Evolutionary conservation across 208 protist genomes (phyloP).

Genomic region (Acanthamoeba polyphaga): DNA sequence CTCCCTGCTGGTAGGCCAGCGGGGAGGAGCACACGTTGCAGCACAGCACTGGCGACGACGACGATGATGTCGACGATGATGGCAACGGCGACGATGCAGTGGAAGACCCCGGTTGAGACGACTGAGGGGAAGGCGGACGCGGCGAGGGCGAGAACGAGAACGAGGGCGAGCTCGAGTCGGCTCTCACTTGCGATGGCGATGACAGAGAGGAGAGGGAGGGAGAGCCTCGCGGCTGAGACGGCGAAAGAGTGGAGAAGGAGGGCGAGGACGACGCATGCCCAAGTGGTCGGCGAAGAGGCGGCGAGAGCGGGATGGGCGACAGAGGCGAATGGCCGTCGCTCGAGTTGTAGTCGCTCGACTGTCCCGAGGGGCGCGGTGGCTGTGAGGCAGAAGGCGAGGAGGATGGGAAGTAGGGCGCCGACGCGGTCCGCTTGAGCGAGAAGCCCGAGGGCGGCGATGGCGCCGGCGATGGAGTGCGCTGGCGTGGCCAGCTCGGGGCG

Average conservation of each 20-base stretch:
- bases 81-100: not conserved
- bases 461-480: not conserved
- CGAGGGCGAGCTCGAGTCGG: not conserved
- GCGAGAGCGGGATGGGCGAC: not conserved
- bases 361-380: not conserved
- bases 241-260: not conserved
- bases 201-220: not conserved
- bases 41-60: not conserved
- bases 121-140: not conserved
- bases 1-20: not conserved
- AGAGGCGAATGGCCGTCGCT: not conserved
- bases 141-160: not conserved
- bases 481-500: not conserved
- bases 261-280: not conserved
- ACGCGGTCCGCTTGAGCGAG: slow-evolving; percentile 3
- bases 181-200: not conserved
- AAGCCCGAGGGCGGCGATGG: not conserved
- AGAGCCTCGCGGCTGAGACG: not conserved
- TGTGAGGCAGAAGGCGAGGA: slow-evolving; percentile 23
- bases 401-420: not conserved
- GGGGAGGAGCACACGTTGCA: slow-evolving; percentile 35
- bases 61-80: not conserved
- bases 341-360: not conserved
- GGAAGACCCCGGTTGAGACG: not conserved
- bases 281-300: not conserved